Evolutionary conservation across 768 basidiomycete genomes (phyloP), one percentile per base, ranked within the genome.

Genomic region (Auricularia sp.): DNA sequence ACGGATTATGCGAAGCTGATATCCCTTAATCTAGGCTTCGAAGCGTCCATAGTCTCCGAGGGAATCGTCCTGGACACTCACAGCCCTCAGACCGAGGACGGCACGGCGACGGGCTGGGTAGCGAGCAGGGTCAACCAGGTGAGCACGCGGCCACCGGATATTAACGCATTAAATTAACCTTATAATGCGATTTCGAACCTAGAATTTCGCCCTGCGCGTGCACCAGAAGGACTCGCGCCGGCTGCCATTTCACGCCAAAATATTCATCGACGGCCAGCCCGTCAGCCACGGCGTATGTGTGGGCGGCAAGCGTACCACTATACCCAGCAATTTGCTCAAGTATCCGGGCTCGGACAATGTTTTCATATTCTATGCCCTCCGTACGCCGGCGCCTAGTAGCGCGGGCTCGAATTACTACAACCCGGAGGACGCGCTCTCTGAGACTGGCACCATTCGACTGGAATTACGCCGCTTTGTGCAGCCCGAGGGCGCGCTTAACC

Each of bases 11-110:
- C 39, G 7, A 42, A 42, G 8, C 83, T 5, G 79, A 82, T 14
- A 87, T 72, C 18, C 88, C 90, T 88, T 91, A 66, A 16, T 35
- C 11, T 18, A 51, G 47, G 47, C 14, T 51, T 51, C 21, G 10
- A 51, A 18, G 47, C 16, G 6, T 10, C 47, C 8, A 51, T 51
- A 5, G 47, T 51, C 21, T 51, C 18, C 16, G 47, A 51, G 21
- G 47, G 47, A 8, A 18, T 6, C 10, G 47, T 51, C 21, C 47
- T 51, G 18, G 47, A 51, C 47, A 51, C 47, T 18, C 18, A 18
- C 18, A 6, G 11, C 11, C 18, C 47, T 6, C 10, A 51, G 47
- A 18, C 14, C 8, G 16, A 51, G 18, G 47, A 51, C 8, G 10
- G 18, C 11, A 21, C 21, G 6, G 47, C 16, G 47, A 12, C 18